Evolutionary conservation across 164 flowering plant species (phyloP).

Genomic region (Chimonanthus salicifolius): DNA sequence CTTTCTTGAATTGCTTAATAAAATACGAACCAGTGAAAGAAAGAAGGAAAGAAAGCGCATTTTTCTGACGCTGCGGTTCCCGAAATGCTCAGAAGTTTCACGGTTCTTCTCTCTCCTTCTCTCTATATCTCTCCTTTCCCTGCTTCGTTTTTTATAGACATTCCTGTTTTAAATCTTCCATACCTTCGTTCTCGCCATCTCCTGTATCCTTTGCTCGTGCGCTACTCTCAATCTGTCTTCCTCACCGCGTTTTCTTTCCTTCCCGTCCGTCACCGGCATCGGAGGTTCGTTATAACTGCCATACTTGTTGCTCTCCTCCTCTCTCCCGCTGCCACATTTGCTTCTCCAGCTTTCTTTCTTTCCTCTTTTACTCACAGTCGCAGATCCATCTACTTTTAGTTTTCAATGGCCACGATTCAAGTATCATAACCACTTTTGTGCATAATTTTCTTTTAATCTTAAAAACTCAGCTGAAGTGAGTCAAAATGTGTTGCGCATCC

Average conservation of each 20-base stretch:
- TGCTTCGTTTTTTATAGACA: slow-evolving; percentile 5
- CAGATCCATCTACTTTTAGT: not conserved
- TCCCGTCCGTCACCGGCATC: too few species aligned
- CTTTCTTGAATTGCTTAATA: slow-evolving; percentile 4
- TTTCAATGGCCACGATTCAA: too few species aligned
- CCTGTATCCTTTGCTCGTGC: not conserved
- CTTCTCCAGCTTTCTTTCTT: not conserved
- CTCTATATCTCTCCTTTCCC: not conserved
- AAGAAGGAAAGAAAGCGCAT: not conserved
- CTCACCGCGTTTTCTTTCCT: not conserved
- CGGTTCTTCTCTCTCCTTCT: not conserved
- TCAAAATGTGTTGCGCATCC: too few species aligned
- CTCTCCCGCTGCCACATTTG: not conserved
- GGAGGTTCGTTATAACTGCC: slow-evolving; percentile 2
- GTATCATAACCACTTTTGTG: too few species aligned
- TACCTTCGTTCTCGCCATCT: not conserved
- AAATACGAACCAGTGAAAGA: not conserved
- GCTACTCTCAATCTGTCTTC: not conserved
- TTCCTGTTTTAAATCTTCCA: not conserved
- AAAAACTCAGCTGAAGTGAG: too few species aligned
- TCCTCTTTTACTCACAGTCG: not conserved
- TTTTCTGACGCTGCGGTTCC: slow-evolving; percentile 10
- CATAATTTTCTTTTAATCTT: too few species aligned
- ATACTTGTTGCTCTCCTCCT: not conserved
- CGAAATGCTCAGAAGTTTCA: slow-evolving; percentile 9